Base-by-base conservation (phyloP, 805 yeast species). In the Pichia membranifaciens region DNA sequence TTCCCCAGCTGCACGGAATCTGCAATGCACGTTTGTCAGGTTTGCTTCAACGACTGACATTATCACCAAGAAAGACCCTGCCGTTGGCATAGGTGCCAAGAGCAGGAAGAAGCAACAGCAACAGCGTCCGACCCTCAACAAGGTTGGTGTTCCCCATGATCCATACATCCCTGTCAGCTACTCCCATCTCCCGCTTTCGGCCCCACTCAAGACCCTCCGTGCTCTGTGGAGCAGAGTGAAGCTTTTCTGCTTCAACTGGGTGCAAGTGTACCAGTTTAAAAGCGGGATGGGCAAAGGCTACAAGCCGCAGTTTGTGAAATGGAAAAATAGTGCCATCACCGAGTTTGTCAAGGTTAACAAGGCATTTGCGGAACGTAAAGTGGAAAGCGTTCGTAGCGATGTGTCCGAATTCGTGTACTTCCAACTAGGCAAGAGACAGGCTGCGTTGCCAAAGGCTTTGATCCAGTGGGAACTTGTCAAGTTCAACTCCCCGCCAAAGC, bases 241-340 rank as follows among this genome's bases (percentile, higher is more conserved):
- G 8, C 64, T 79, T 42, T 79, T 82, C 57, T 82, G 87, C 34
- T 74, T 79, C 61, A 85, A 84, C 62, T 81, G 89, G 38, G 72
- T 72, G 45, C 73, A 71, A 50, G 70, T 75, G 4, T 73, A 70
- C 47, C 71, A 71, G 53, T 76, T 66, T 57, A 74, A 54, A 41
- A 58, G 54, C 38, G 52, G 58, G 16, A 61, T 64, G 62, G 64
- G 66, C 21, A 52, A 52, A 31, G 69, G 63, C 3, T 61, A 75
- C 48, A 84, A 80, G 64, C 87, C 90, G 29, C 69, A 79, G 38
- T 84, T 83, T 54, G 61, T 79, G 18, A 76, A 81, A 50, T 90
- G 96, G 96, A 87, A 86, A 64, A 91, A 88, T 65, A 75, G 74
- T 28, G 95, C 95, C 7, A 80, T 90, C 56, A 87, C 87, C 55